Percentiles rank a stretch among this genome's conserved stretches.
Conservation (phyloP, 805 yeast species). For the Wickerhamomyces rabaulensis region DNA sequence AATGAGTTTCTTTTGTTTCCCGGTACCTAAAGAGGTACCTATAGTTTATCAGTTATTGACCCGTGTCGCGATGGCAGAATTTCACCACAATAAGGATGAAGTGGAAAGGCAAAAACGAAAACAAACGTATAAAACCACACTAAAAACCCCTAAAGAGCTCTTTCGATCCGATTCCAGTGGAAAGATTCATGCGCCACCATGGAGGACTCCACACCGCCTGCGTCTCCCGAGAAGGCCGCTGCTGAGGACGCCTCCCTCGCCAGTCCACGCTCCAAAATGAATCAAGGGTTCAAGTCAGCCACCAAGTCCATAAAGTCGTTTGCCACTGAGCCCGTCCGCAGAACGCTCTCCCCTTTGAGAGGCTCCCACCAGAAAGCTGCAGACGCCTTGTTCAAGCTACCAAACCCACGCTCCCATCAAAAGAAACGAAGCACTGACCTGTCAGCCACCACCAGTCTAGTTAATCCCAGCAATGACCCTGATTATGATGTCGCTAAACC, state of each 20-base stretch:
- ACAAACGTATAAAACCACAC: neutral
- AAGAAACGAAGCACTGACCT: neutral
- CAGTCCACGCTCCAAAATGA: neutral
- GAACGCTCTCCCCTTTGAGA: neutral
- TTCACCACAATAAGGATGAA: neutral
- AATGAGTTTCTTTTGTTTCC: too few species aligned
- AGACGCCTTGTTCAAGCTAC: neutral
- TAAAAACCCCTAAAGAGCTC: neutral
- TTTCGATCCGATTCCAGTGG: neutral
- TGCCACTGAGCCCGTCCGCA: neutral
- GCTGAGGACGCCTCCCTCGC: neutral
- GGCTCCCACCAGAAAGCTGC: neutral
- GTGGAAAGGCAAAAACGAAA: neutral
- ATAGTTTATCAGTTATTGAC: neutral
- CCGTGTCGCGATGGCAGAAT: neutral
- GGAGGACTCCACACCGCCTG: neutral
- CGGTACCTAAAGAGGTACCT: too few species aligned
- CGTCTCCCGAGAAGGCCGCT: neutral
- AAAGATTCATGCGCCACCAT: neutral
- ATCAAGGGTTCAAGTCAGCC: neutral
- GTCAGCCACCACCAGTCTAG: neutral
- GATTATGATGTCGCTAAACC: constrained; percentile 31
- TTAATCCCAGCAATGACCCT: constrained; percentile 1
- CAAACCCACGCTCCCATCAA: neutral
- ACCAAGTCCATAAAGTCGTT: neutral